These are phyloP conservation scores for Echeveria elegans DNA, from an alignment of 164 flowering plant genomes.

Conservation along the genomic window DNA sequence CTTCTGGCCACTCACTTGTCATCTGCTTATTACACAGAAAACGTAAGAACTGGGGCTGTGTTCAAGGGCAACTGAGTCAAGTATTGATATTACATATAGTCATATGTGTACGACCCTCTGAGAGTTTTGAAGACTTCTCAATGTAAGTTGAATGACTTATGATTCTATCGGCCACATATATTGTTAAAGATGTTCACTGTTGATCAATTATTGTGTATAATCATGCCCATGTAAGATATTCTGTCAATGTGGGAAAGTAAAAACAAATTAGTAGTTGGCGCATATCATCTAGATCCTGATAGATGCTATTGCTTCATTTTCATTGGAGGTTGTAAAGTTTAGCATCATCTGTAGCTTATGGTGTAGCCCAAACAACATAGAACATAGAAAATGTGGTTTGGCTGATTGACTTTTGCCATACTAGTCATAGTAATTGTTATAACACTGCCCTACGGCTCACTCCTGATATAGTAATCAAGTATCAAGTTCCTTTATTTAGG, in stretches of 20 bases:
- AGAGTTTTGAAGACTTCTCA: not conserved
- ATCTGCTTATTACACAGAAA: conserved; percentile 3
- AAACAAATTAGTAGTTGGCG: not conserved
- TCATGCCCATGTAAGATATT: conserved; percentile 5
- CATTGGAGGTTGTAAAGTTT: not conserved
- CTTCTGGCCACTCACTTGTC: conserved; percentile 6
- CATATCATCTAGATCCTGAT: not conserved
- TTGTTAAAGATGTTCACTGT: conserved; percentile 1
- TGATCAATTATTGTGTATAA: not conserved
- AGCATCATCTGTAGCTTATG: conserved; percentile 1
- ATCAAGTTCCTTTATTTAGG: not conserved
- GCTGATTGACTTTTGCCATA: not conserved
- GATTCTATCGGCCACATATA: not conserved
- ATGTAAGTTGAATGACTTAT: not conserved
- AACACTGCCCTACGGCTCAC: not conserved
- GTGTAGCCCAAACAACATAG: not conserved
- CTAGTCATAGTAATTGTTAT: not conserved
- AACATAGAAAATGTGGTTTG: not conserved
- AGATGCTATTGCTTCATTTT: not conserved
- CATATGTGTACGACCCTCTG: not conserved
- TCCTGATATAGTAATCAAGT: conserved; percentile 2
- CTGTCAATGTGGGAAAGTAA: not conserved
- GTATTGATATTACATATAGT: not conserved
- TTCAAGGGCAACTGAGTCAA: not conserved
- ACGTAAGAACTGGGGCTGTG: not conserved